phyloP scores from a whole-genome alignment of 805 yeast species.

The Candida takata region DNA sequence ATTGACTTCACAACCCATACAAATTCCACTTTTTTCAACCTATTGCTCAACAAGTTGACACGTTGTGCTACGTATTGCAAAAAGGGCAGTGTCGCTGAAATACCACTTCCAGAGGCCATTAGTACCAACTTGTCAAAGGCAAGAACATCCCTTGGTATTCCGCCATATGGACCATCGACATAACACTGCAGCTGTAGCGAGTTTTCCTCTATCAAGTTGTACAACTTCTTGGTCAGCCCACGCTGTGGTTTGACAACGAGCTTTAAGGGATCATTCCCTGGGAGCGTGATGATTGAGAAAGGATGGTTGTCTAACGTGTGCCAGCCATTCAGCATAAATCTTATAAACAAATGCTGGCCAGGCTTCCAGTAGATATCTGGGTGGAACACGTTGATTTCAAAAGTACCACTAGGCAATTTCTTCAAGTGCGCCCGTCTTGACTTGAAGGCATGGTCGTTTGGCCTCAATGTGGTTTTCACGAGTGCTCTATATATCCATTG shows the following conservation, averaged over 20 bases:
- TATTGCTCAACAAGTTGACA: slow-evolving; percentile 7
- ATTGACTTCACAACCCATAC: slow-evolving; percentile 36
- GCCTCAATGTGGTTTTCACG: slow-evolving; percentile 40
- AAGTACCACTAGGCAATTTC: slow-evolving; percentile 22
- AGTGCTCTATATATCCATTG: slow-evolving; percentile 42
- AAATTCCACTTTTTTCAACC: slow-evolving; percentile 29
- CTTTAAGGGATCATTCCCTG: slow-evolving; percentile 27
- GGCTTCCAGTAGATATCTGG: slow-evolving; percentile 35
- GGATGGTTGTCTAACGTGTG: slow-evolving; percentile 49
- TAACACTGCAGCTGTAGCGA: slow-evolving; percentile 26
- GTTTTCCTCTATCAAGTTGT: slow-evolving; percentile 22
- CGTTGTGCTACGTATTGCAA: slow-evolving; percentile 20
- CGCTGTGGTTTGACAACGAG: slow-evolving; percentile 38
- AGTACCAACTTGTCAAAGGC: slow-evolving; percentile 38
- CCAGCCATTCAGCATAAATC: slow-evolving; percentile 35
- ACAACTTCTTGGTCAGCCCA: slow-evolving; percentile 39
- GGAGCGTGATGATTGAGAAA: slow-evolving; percentile 39
- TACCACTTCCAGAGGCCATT: slow-evolving; percentile 45
- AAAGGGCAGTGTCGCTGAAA: slow-evolving; percentile 43
- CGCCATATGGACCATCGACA: slow-evolving; percentile 57
- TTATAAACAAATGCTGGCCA: slow-evolving; percentile 48
- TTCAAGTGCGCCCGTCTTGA: slow-evolving; percentile 30
- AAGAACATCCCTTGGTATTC: slow-evolving; percentile 36
- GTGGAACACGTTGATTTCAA: slow-evolving; percentile 29
- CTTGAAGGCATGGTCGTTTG: slow-evolving; percentile 33